Evolutionary conservation across 2,329 filamentous ascomycete genomes (phyloP).

Genomic region (Polychaeton citri): DNA sequence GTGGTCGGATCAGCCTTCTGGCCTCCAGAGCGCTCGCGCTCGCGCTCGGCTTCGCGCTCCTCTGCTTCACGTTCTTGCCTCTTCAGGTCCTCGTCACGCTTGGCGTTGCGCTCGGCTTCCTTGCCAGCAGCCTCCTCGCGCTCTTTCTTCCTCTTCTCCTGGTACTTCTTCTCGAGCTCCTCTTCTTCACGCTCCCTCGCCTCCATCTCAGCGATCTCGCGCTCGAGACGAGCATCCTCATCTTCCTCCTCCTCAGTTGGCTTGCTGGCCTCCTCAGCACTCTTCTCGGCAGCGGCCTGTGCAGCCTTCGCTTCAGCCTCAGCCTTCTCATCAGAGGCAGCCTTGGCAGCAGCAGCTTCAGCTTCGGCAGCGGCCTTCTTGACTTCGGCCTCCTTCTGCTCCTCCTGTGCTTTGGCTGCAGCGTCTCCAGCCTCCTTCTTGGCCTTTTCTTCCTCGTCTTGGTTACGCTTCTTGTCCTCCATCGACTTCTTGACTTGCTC

Average conservation of each 20-base stretch:
- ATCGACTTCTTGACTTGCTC: slow-evolving; percentile 52
- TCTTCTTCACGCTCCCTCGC: slow-evolving; percentile 30
- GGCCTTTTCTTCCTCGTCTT: slow-evolving; percentile 35
- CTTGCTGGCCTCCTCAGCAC: slow-evolving; percentile 14
- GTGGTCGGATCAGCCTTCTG: slow-evolving; percentile 6
- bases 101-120: slow-evolving; percentile 38
- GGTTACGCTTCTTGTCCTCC: slow-evolving; percentile 26
- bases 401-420: slow-evolving; percentile 43
- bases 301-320: slow-evolving; percentile 9
- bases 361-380: slow-evolving; percentile 8
- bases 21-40: slow-evolving; percentile 19
- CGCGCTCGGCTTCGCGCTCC: slow-evolving; percentile 30
- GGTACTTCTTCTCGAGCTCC: slow-evolving; percentile 57
- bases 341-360: slow-evolving; percentile 19
- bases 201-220: slow-evolving; percentile 53
- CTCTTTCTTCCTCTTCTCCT: slow-evolving; percentile 57
- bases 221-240: slow-evolving; percentile 33
- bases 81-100: slow-evolving; percentile 41
- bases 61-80: slow-evolving; percentile 37
- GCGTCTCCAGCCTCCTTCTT: slow-evolving; percentile 22
- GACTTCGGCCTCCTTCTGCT: slow-evolving; percentile 39
- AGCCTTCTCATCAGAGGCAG: slow-evolving; percentile 10
- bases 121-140: slow-evolving; percentile 34
- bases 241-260: slow-evolving; percentile 17
- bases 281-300: slow-evolving; percentile 6